Evolutionary conservation across 768 basidiomycete genomes (phyloP).

Genomic region (Mycena crocata): DNA sequence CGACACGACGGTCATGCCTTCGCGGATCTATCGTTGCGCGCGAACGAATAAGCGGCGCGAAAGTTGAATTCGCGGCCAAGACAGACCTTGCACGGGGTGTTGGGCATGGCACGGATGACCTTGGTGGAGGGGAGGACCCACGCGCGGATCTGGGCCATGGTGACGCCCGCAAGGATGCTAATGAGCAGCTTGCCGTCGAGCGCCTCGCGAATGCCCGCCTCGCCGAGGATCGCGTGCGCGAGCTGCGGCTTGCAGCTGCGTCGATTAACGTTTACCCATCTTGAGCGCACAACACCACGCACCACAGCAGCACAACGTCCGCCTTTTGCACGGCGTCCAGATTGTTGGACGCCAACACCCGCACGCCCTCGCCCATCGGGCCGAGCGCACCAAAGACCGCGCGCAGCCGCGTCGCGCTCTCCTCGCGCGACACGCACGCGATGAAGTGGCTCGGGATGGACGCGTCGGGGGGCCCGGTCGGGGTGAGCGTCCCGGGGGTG

Average conservation of each 20-base stretch:
- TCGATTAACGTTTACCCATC: background rate
- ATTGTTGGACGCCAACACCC: constrained; percentile 79
- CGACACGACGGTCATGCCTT: constrained; percentile 97
- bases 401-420: constrained; percentile 76
- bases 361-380: constrained; percentile 70
- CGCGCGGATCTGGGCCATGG: constrained; percentile 78
- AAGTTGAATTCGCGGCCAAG: too few relatives aligned
- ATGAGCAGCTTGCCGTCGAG: constrained; percentile 92
- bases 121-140: constrained; percentile 84
- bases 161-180: constrained; percentile 98
- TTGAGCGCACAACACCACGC: constrained; percentile 35
- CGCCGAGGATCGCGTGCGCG: constrained; percentile 77
- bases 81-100: constrained; percentile 91
- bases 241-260: constrained; percentile 94
- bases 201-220: constrained; percentile 84
- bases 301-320: constrained; percentile 94
- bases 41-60: background rate
- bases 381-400: constrained; percentile 70
- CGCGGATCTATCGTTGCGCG: constrained; percentile 97
- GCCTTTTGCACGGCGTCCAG: constrained; percentile 75
- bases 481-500: constrained; percentile 81
- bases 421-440: constrained; percentile 86
- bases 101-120: constrained; percentile 97
- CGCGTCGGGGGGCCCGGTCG: constrained; percentile 70
- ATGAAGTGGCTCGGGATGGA: constrained; percentile 83